Conservation (phyloP, 305 asterid species). For the Petunia hybrid region DNA sequence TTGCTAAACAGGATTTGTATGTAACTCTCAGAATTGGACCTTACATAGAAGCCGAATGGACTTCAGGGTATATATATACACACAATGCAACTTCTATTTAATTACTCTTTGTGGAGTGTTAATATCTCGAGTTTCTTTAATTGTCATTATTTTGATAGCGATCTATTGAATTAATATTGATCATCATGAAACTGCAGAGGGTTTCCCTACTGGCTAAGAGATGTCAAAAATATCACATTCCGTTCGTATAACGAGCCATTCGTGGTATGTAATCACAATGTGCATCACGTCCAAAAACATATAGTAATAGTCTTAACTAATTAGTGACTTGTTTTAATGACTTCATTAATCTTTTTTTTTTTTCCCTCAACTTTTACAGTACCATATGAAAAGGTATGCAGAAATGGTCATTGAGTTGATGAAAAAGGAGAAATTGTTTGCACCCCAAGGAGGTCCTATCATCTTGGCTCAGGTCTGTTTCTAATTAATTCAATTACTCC, state of each 20-base stretch:
- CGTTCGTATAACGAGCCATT: slow-evolving; percentile 69
- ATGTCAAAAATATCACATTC: slow-evolving; percentile 58
- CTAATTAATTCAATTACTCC: no score
- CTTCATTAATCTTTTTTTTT: background rate
- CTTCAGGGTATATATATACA: slow-evolving; percentile 50
- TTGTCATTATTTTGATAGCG: background rate
- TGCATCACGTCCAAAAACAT: no score
- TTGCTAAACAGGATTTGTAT: slow-evolving; percentile 55
- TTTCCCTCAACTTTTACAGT: slow-evolving; percentile 43
- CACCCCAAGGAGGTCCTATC: slow-evolving; percentile 92
- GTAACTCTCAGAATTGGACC: slow-evolving; percentile 70
- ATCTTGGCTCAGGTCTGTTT: slow-evolving; percentile 68
- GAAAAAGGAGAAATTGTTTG: slow-evolving; percentile 69
- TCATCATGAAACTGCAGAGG: slow-evolving; percentile 47
- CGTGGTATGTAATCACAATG: slow-evolving; percentile 46
- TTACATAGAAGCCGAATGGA: slow-evolving; percentile 71
- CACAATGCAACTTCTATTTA: background rate
- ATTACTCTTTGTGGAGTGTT: background rate
- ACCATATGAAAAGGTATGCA: slow-evolving; percentile 68
- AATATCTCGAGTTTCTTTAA: background rate
- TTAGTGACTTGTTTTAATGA: background rate
- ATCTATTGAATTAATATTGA: background rate
- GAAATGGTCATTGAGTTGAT: slow-evolving; percentile 62
- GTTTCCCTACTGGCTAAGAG: slow-evolving; percentile 66
- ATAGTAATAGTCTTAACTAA: background rate